Evolutionary conservation across 1,284 basidiomycete species (phyloP), one percentile per base, ranked within the genome.

Genomic region (Mycena citricolor): DNA sequence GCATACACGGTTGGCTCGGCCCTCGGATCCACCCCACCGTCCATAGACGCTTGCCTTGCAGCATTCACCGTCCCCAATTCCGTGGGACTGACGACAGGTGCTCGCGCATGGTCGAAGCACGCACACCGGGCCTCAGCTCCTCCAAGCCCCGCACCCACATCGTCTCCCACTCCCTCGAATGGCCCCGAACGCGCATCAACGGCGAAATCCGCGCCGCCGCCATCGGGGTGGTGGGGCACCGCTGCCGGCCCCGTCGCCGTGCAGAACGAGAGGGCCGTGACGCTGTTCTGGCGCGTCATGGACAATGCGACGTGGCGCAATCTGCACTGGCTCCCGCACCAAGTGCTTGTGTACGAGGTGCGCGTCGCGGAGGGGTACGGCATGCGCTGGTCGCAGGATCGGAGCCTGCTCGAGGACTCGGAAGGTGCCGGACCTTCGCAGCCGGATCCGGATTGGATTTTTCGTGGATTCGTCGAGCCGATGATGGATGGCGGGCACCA

Each of bases 401-500:
- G 60, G 26, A 60, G 57, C 32, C 52, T 44, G 28, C 29, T 37
- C 6, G 49, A 49, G 32, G 44, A 40, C n/a, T 51, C 52, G 11
- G 52, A 35, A 10, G 49, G 32, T 5, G 34, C 39, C 23, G 21
- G 28, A 41, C 29, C 44, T 51, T 12, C 34, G 42, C 30, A 39
- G 44, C n/a, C 59, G 61, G 5, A 34, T 3, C n/a, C 59, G 61
- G 5, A 34, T 3, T 81, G 79, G 79, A 57, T 61, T 11, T 77
- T 82, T 56, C 67, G 79, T 32, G 79, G 79, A 13, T 80, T 78
- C 55, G 70, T 82, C 6, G 79, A 82, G 47, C 79, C 78, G 1
- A 77, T 74, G 73, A 81, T 81, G 73, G 74, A 74, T 47, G 72
- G 76, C 56, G 79, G 79, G 11, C 79, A 81, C 57, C 71, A 77